These are phyloP conservation scores for Phytophthora fragariae DNA, from an alignment of 352 stramenopile species.

Conservation along the genomic window DNA sequence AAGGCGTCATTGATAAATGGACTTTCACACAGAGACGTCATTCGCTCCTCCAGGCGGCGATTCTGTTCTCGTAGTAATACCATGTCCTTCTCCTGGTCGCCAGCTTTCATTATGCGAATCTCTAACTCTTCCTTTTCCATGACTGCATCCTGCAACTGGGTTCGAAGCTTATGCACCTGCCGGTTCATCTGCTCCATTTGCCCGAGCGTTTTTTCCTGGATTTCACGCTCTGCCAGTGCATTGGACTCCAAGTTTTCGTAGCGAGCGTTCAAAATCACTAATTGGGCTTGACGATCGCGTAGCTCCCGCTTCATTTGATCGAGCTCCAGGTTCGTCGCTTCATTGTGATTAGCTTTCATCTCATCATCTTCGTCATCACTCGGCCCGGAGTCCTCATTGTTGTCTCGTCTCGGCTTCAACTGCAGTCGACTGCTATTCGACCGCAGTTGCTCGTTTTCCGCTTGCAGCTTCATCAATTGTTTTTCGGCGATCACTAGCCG, in stretches of 20 bases:
- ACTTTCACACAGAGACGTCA: conserved; percentile 92
- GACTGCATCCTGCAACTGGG: conserved; percentile 77
- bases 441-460: conserved; percentile 74
- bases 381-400: conserved; percentile 45
- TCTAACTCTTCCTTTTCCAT: conserved; percentile 87
- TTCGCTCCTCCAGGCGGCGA: conserved; percentile 88
- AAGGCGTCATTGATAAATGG: conserved; percentile 95
- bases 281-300: conserved; percentile 80
- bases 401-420: conserved; percentile 31
- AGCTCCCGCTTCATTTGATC: conserved; percentile 81
- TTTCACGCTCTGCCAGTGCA: conserved; percentile 79
- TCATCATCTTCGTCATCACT: conserved; percentile 42
- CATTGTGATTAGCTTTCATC: conserved; percentile 8
- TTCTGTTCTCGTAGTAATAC: conserved; percentile 82
- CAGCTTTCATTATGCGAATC: conserved; percentile 58
- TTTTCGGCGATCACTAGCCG: conserved; percentile 75
- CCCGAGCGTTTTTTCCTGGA: conserved; percentile 89
- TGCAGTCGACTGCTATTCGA: conserved; percentile 11
- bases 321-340: conserved; percentile 38
- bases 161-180: conserved; percentile 90
- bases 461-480: conserved; percentile 70
- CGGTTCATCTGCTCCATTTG: conserved; percentile 93
- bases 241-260: conserved; percentile 92
- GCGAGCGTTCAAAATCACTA: conserved; percentile 86
- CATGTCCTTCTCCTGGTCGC: conserved; percentile 87